Percentiles rank a stretch among this genome's conserved stretches.
Conservation (phyloP, 371 early-diverging fungal species). For the Lichtheimia ornata region DNA sequence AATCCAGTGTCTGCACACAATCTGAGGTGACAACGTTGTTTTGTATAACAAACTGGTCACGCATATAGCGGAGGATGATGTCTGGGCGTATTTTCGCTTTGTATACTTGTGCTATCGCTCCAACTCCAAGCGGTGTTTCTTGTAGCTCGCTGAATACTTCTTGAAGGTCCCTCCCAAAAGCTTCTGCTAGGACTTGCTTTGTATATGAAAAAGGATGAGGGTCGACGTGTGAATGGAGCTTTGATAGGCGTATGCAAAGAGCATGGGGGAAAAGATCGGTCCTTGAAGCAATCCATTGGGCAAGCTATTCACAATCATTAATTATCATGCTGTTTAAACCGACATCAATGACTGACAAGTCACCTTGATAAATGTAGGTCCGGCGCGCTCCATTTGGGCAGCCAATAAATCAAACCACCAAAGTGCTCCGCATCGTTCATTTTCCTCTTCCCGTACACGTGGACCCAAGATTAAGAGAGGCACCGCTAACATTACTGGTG, state of each 20-base stretch:
- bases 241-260: slow-evolving; percentile 75
- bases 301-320: slow-evolving; percentile 54
- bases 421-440: slow-evolving; percentile 63
- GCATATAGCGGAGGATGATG: slow-evolving; percentile 30
- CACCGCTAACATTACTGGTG: slow-evolving; percentile 60
- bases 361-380: slow-evolving; percentile 93
- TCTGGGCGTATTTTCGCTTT: slow-evolving; percentile 62
- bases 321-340: not conserved
- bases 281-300: slow-evolving; percentile 96
- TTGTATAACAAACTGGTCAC: slow-evolving; percentile 21
- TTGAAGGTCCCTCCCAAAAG: slow-evolving; percentile 66
- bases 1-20: slow-evolving; percentile 28
- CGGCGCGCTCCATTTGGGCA: slow-evolving; percentile 80
- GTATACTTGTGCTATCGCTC: slow-evolving; percentile 96
- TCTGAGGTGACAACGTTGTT: slow-evolving; percentile 35
- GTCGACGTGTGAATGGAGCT: slow-evolving; percentile 81
- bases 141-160: slow-evolving; percentile 80
- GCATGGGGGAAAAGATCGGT: slow-evolving; percentile 87
- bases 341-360: not conserved
- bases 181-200: slow-evolving; percentile 56
- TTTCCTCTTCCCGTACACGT: slow-evolving; percentile 38
- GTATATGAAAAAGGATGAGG: slow-evolving; percentile 80
- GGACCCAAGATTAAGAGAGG: slow-evolving; percentile 62
- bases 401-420: slow-evolving; percentile 88
- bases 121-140: slow-evolving; percentile 83